A percentile compares a stretch with the other conserved stretches of the same genome.
These are phyloP conservation scores for Pseudogymnoascus sp. DNA, from an alignment of 2,329 filamentous ascomycete genomes.

Conservation along the genomic window DNA sequence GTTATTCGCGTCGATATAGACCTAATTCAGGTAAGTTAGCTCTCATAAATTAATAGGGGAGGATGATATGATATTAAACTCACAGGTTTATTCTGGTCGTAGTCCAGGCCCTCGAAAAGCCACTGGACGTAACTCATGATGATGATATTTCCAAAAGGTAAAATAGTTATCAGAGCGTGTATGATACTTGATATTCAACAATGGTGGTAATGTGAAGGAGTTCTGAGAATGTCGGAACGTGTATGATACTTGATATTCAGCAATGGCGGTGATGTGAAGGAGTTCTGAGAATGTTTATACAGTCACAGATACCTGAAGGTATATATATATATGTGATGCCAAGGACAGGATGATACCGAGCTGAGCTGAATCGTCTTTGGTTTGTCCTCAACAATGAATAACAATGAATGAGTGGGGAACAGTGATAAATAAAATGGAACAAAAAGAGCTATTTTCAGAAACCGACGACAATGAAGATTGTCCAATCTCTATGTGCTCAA, in stretches of 20 bases:
- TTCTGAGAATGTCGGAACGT: not conserved
- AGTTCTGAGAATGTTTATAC: not conserved
- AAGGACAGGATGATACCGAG: not conserved
- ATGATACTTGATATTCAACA: not conserved
- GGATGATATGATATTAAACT: not conserved
- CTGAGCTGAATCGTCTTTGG: not conserved
- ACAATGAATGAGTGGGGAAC: not conserved
- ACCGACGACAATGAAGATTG: not conserved
- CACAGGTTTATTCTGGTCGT: slow-evolving; percentile 7
- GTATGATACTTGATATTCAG: not conserved
- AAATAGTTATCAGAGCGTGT: not conserved
- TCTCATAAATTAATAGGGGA: not conserved
- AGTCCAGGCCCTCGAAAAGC: not conserved
- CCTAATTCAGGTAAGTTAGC: not conserved
- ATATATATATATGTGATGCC: not conserved
- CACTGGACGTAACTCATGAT: slow-evolving; percentile 2
- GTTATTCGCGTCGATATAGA: slow-evolving; percentile 6
- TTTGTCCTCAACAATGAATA: not conserved
- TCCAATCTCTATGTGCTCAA: not conserved
- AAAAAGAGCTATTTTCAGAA: not conserved
- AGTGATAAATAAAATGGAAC: not conserved
- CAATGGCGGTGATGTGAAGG: not conserved
- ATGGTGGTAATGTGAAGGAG: not conserved
- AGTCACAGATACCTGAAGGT: not conserved
- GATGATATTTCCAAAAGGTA: not conserved